These are phyloP conservation scores for Ascochyta clinopodiicola DNA, from an alignment of 2,329 filamentous ascomycete genomes.

Conservation along the genomic window DNA sequence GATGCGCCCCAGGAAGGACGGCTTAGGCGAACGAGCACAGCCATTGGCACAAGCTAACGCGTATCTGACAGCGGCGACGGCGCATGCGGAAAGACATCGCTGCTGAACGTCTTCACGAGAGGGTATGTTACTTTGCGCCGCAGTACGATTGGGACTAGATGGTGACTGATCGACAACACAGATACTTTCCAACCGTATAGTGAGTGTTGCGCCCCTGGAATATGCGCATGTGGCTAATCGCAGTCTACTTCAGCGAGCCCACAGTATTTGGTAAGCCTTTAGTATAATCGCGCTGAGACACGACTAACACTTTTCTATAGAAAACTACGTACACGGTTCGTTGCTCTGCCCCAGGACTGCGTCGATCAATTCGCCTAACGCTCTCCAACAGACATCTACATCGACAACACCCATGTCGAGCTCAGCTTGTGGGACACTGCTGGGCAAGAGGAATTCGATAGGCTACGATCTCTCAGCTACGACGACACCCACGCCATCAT, in stretches of 20 bases:
- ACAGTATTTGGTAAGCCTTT: conserved; percentile 76
- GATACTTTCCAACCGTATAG: conserved; percentile 98
- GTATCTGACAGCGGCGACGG: conserved; percentile 76
- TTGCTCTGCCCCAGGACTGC: conserved; percentile 5
- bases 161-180: conserved; percentile 45
- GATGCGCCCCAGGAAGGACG: neutral
- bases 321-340: conserved; percentile 97
- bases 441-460: conserved; percentile 98
- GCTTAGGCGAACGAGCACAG: conserved; percentile 13
- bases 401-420: conserved; percentile 96
- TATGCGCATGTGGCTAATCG: conserved; percentile 26
- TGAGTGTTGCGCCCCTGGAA: conserved; percentile 52
- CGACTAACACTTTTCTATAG: conserved; percentile 52
- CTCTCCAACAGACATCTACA: conserved; percentile 80
- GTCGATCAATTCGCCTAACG: conserved; percentile 10
- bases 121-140: conserved; percentile 66
- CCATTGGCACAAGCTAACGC: conserved; percentile 34
- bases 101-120: conserved; percentile 98
- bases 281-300: neutral
- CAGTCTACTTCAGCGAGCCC: conserved; percentile 68
- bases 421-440: conserved; percentile 98
- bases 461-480: conserved; percentile 92
- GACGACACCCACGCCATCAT: conserved; percentile 98
- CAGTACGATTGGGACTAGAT: neutral
- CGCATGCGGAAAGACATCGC: conserved; percentile 94